These are phyloP conservation scores for Triticum aestivum DNA, from an alignment of 176 grass and related monocot genomes.

Conservation along the genomic window IWGSC_CS_RefSeq_v2.1 NC_057808.1:416395889-416396388, in stretches of 20 bases:
- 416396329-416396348: too few relatives aligned
- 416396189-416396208: too few relatives aligned
- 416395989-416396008: background rate
- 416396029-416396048: background rate
- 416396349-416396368: too few relatives aligned
- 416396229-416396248: too few relatives aligned
- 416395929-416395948: background rate
- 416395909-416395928: background rate
- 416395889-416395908: background rate
- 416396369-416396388: too few relatives aligned
- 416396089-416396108: background rate
- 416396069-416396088: background rate
- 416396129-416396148: background rate
- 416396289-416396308: too few relatives aligned
- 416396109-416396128: background rate
- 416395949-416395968: background rate
- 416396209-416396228: too few relatives aligned
- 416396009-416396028: background rate
- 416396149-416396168: background rate
- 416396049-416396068: background rate
- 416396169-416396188: too few relatives aligned
- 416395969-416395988: background rate
- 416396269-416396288: too few relatives aligned
- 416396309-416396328: too few relatives aligned
- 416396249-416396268: too few relatives aligned